Percentiles rank a stretch among this genome's conserved stretches.
These are phyloP conservation scores for Exophiala aquamarina DNA, from an alignment of 2,329 filamentous ascomycete species.

Conservation along the genomic window DNA sequence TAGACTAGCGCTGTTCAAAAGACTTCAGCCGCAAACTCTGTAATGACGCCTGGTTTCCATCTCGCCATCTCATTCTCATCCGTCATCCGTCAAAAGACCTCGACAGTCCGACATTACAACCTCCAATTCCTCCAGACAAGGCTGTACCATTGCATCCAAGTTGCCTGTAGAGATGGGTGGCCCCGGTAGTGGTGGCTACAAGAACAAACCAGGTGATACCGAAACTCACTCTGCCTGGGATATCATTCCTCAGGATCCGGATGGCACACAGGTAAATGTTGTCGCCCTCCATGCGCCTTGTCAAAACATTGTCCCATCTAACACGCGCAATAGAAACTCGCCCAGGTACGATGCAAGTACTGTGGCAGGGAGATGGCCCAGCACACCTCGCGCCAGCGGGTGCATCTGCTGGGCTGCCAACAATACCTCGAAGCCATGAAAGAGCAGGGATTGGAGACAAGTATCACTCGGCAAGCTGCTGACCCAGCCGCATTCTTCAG, in stretches of 20 bases:
- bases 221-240: constrained; percentile 32
- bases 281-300: not conserved
- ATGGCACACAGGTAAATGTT: constrained; percentile 24
- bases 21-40: too few relatives aligned
- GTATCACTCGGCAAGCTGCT: constrained; percentile 29
- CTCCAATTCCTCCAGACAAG: not conserved
- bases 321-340: constrained; percentile 24
- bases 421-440: constrained; percentile 30
- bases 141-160: not conserved
- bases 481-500: constrained; percentile 29
- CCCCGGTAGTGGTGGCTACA: constrained; percentile 29
- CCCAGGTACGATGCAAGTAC: constrained; percentile 32
- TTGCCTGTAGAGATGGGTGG: constrained; percentile 25
- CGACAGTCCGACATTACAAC: constrained; percentile 14
- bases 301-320: not conserved
- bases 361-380: constrained; percentile 30
- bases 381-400: constrained; percentile 31
- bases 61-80: constrained; percentile 8
- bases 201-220: constrained; percentile 29
- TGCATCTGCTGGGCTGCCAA: constrained; percentile 29
- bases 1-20: too few relatives aligned
- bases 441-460: constrained; percentile 27
- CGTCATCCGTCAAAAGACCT: constrained; percentile 19
- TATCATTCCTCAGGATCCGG: constrained; percentile 28
- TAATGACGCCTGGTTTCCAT: constrained; percentile 1